Base-by-base conservation (phyloP, 202 grass and related monocot species). In the Brachypodium distachyon region DNA sequence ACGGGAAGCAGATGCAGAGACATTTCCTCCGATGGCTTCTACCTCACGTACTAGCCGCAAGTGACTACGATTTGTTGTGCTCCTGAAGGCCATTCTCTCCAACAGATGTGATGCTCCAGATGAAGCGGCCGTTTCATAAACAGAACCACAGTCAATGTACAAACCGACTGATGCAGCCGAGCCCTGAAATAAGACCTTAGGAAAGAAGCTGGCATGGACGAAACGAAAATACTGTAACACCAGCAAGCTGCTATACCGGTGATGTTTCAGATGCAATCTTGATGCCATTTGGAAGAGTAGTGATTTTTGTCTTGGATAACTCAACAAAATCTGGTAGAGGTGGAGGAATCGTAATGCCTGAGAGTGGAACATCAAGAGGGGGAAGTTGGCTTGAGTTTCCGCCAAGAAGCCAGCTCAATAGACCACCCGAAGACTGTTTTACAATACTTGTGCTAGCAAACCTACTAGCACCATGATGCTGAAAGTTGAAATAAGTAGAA, bases 1-100 rank as follows among this genome's bases (percentile, higher is more conserved):
- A 79, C 81, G 83, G 25, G 93, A 97, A 78, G 85, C 90, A 26
- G 90, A 87, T 70, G 93, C 88, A 33, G 73, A 81, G 19, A 91
- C 78, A 85, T 84, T 91, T 70, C 90, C 93, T 25, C 93, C 90
- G n/a, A 97, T 93, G 68, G 90, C 86, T 87, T 97, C 88, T 21
- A 87, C 88, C 85, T 97, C 93, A 73, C 88, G 83, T 43, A 97
- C 82, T 44, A 97, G 56, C 33, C 90, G 90, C 58, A 97, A 64
- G 53, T 93, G 90, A 72, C 77, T 93, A 33, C 88, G 76, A 48
- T 97, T 97, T 34, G 43, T 74, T 34, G 93, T 97, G 59, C 83
- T 89, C 77, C 88, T 97, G 70, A 93, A 97, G 16, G 93, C 85
- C 90, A 93, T 91, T 70, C 85, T 83, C 81, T 97, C 93, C 77